Evolutionary conservation across 352 stramenopile species (phyloP), one percentile per base, ranked within the genome.

Genomic region (Peronospora destructor): DNA sequence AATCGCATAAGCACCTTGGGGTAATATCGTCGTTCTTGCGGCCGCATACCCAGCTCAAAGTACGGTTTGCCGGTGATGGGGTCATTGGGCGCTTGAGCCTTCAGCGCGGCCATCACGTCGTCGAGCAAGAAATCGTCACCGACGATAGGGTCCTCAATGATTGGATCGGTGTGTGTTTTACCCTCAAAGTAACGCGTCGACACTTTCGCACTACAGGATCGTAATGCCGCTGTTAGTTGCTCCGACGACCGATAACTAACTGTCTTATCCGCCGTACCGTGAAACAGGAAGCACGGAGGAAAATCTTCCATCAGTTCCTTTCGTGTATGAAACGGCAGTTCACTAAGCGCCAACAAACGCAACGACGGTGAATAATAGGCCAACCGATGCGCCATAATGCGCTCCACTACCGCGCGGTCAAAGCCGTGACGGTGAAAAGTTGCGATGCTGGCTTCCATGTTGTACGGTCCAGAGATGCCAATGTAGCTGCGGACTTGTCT

Each of bases 131-230:
- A 71, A 48, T 87, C 70, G 54, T 87, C 72, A 39, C 76, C 76
- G 13, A 70, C 43, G 26, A 85, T 87, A 9, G 76, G 76, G 53
- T 87, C 76, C 53, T 97, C 89, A 40, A 97, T 82, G 55, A 97
- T 97, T 17, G 88, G 84, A 66, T 97, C 89, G 4, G 89, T 97
- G 60, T 97, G 89, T 13, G 76, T 87, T 77, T 90, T 95, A 49
- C 64, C 66, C 14, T 76, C 49, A 39, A 95, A 97, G 28, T 77
- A 81, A 30, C 76, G 62, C 36, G 72, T 67, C n/a, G 68, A 66
- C 11, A 89, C 78, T 4, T 46, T 50, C 6, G 81, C 49, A 4
- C 54, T 62, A 38, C 73, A 78, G 6, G 68, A 47, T 43, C 65
- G 38, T 21, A 91, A 60, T 2, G 76, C 67, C 4, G 61, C 28